phyloP scores from a whole-genome alignment of 2,329 filamentous ascomycete species.

The Ophiostoma ulmi region DNA sequence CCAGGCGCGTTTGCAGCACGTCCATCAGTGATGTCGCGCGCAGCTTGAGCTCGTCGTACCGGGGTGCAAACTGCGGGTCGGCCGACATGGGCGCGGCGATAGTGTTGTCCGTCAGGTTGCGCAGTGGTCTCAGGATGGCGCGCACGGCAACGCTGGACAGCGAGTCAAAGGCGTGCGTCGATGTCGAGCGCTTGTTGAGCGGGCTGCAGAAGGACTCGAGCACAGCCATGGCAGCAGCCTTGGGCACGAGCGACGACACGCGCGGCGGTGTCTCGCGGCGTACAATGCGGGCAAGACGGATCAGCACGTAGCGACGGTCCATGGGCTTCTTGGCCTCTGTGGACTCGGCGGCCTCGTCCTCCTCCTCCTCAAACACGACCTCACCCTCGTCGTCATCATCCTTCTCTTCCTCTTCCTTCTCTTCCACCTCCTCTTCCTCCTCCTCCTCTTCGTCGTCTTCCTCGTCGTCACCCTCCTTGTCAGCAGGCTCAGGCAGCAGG shows the following conservation, averaged over 20 bases:
- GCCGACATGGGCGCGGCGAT: constrained; percentile 67
- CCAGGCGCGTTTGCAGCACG: constrained; percentile 76
- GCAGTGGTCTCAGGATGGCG: constrained; percentile 56
- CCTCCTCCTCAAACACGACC: constrained; percentile 32
- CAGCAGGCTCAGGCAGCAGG: constrained; percentile 35
- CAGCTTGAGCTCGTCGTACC: constrained; percentile 64
- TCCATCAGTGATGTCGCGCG: constrained; percentile 75
- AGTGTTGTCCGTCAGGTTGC: constrained; percentile 76
- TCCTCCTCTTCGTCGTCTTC: constrained; percentile 39
- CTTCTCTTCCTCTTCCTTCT: constrained; percentile 36
- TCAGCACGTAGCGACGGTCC: constrained; percentile 58
- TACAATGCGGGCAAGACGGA: constrained; percentile 71
- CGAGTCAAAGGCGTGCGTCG: constrained; percentile 51
- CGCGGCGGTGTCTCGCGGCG: constrained; percentile 66
- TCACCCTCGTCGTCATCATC: constrained; percentile 41
- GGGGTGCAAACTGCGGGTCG: constrained; percentile 63
- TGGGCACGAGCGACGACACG: constrained; percentile 62
- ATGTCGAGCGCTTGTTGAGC: constrained; percentile 43
- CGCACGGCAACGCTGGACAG: constrained; percentile 48
- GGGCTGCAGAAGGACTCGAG: constrained; percentile 58
- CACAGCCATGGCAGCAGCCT: constrained; percentile 69
- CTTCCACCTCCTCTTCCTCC: constrained; percentile 40
- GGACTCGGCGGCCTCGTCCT: neutral
- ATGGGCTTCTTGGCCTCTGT: constrained; percentile 18
- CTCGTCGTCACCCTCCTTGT: constrained; percentile 42